phyloP scores from a whole-genome alignment of 2,329 filamentous ascomycete genomes.

The Knufia fluminis region DNA sequence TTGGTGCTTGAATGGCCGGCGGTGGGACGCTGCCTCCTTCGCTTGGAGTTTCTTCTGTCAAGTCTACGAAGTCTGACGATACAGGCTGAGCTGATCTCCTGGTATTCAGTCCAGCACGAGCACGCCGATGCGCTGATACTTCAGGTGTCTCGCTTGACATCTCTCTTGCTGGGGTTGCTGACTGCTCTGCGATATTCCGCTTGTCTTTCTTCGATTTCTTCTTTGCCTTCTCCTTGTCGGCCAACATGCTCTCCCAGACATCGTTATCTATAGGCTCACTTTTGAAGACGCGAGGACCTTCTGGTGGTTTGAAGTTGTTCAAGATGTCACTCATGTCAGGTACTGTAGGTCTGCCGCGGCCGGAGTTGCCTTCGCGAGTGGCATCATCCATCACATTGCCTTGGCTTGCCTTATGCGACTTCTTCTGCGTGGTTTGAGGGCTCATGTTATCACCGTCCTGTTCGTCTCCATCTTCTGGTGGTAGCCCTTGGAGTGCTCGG shows the following conservation, averaged over 20 bases:
- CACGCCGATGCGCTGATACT: background rate
- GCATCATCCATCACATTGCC: background rate
- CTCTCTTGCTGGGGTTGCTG: background rate
- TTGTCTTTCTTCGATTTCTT: background rate
- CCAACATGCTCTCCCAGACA: background rate
- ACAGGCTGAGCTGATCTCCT: background rate
- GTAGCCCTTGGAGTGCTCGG: constrained; percentile 1
- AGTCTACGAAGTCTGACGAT: background rate
- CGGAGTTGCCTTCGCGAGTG: background rate
- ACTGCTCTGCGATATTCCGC: background rate
- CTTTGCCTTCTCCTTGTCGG: background rate
- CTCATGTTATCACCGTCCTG: background rate
- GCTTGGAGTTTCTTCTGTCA: background rate
- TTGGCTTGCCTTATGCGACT: background rate
- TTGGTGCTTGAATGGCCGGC: background rate
- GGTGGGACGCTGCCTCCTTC: background rate
- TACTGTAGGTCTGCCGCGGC: background rate
- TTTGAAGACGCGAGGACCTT: background rate
- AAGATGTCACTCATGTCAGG: background rate
- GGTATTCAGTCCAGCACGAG: background rate
- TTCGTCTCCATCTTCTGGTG: background rate
- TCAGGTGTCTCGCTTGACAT: background rate
- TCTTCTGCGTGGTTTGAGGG: background rate
- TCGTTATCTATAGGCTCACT: constrained; percentile 4
- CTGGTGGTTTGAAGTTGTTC: background rate